Evolutionary conservation across 768 basidiomycete genomes (phyloP).

Genomic region (Rhodocollybia butyracea): DNA sequence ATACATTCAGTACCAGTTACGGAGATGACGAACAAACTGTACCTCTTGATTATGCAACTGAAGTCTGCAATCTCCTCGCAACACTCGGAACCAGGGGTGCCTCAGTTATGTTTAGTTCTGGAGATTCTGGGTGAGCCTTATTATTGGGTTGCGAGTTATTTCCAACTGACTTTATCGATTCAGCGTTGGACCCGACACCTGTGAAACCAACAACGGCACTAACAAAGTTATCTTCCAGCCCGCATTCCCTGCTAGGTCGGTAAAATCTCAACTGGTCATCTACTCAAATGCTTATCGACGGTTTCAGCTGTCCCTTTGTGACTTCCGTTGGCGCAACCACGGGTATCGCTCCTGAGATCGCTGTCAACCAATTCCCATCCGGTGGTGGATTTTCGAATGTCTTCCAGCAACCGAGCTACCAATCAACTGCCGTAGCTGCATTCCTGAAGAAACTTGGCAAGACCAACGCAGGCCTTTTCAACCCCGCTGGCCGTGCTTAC

Average conservation of each 20-base stretch:
- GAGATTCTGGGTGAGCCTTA: too few relatives aligned
- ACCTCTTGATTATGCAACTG: too few relatives aligned
- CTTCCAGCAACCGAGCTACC: constrained; percentile 23
- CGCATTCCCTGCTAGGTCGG: constrained; percentile 50
- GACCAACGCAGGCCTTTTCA: constrained; percentile 15
- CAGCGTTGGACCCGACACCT: too few relatives aligned
- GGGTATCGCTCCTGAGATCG: constrained; percentile 37
- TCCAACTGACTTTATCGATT: constrained; percentile 62
- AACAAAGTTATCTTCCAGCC: constrained; percentile 55
- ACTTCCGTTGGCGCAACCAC: constrained; percentile 48
- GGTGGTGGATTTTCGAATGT: constrained; percentile 24
- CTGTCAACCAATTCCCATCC: constrained; percentile 20
- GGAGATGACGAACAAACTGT: constrained; percentile 72
- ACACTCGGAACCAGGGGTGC: background rate
- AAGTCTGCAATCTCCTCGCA: background rate
- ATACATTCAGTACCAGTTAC: constrained; percentile 38
- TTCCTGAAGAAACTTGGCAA: constrained; percentile 14
- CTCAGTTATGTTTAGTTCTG: constrained; percentile 37
- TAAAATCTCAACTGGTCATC: background rate
- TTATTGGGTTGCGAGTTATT: constrained; percentile 58
- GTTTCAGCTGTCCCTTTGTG: background rate
- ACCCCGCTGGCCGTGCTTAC: constrained; percentile 1
- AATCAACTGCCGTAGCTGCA: constrained; percentile 17
- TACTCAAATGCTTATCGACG: background rate
- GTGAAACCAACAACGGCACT: constrained; percentile 55